phyloP scores from a whole-genome alignment of 805 yeast genomes.

The Jamesozyma piceae region DNA sequence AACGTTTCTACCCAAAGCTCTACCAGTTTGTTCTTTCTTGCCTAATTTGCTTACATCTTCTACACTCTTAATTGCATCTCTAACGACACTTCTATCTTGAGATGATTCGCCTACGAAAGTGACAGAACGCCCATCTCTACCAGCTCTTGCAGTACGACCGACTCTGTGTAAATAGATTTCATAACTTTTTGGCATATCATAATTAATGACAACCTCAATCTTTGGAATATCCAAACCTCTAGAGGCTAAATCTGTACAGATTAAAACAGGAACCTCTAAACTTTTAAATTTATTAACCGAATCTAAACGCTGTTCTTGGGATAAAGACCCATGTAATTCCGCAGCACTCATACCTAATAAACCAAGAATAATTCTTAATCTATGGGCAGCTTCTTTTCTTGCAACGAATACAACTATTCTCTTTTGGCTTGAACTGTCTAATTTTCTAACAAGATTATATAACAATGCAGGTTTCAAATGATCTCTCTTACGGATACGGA shows the following conservation, averaged over 20 bases:
- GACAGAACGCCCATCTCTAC: constrained; percentile 87
- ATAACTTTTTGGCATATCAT: constrained; percentile 88
- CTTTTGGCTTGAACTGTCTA: constrained; percentile 53
- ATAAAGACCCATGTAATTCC: constrained; percentile 73
- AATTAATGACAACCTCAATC: constrained; percentile 88
- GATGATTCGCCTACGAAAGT: constrained; percentile 89
- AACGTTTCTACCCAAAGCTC: constrained; percentile 79
- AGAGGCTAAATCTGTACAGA: constrained; percentile 97
- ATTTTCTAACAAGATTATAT: constrained; percentile 55
- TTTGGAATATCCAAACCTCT: constrained; percentile 99
- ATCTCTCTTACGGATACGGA: constrained; percentile 87
- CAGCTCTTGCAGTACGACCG: constrained; percentile 99
- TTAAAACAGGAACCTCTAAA: constrained; percentile 71
- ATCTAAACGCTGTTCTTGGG: constrained; percentile 87
- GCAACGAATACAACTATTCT: constrained; percentile 87
- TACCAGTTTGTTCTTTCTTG: constrained; percentile 28
- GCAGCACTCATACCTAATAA: constrained; percentile 67
- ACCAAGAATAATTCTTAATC: constrained; percentile 66
- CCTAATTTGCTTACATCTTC: constrained; percentile 32
- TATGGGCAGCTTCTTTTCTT: constrained; percentile 85
- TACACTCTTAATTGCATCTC: constrained; percentile 70
- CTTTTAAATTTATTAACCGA: constrained; percentile 77
- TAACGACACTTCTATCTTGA: constrained; percentile 85
- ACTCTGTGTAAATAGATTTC: constrained; percentile 94
- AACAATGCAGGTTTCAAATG: constrained; percentile 73